Conservation (phyloP, 139 green algal species). For the Chlamydomonas asymmetrica region DNA sequence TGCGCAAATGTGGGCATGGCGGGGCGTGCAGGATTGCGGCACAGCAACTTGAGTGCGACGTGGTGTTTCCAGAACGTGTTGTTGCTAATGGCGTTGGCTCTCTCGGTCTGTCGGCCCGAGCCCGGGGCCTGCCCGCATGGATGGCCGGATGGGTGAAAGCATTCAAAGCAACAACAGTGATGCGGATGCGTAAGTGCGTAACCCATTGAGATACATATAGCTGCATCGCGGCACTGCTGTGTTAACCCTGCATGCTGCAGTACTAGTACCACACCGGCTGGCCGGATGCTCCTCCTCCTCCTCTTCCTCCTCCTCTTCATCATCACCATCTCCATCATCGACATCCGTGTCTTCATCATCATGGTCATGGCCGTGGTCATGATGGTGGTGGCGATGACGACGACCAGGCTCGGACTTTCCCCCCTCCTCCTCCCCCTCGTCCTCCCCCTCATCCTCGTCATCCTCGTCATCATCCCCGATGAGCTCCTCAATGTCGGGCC, state of each 20-base stretch:
- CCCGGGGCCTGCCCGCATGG: too few species aligned
- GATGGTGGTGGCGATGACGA: neutral
- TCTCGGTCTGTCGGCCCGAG: too few species aligned
- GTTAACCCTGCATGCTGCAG: neutral
- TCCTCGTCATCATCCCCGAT: constrained; percentile 31
- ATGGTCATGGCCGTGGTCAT: constrained; percentile 6
- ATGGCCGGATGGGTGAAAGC: too few species aligned
- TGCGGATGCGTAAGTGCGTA: too few species aligned
- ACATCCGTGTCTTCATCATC: constrained; percentile 21
- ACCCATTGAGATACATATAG: too few species aligned
- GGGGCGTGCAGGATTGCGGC: too few species aligned
- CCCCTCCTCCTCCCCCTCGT: constrained; percentile 19
- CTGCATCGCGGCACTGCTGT: neutral
- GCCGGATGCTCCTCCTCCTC: constrained; percentile 24
- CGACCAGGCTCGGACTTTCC: too few species aligned
- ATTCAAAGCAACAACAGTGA: too few species aligned
- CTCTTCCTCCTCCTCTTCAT: constrained; percentile 29
- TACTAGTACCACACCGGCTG: neutral
- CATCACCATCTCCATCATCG: constrained; percentile 26
- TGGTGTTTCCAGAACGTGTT: too few species aligned
- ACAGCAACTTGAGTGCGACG: too few species aligned
- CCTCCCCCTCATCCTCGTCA: constrained; percentile 20
- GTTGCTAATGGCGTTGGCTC: too few species aligned
- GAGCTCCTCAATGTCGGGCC: constrained; percentile 53
- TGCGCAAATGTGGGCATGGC: too few species aligned